phyloP scores from a whole-genome alignment of 345 rosid genomes.

The Bretschneidera sinensis region DNA sequence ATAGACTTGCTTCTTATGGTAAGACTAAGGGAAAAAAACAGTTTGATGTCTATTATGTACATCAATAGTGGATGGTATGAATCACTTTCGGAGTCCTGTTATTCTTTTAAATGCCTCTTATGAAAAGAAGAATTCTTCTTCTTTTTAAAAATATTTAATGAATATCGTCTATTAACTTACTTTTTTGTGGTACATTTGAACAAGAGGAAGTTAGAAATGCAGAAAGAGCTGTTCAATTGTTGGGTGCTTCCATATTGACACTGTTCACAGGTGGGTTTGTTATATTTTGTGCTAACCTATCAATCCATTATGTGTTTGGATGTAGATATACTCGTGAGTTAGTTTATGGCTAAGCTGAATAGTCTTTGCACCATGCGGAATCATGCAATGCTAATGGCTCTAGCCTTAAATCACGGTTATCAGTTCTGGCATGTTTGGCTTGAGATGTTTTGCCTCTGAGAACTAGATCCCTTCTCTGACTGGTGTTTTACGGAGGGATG shows the following conservation, averaged over 20 bases:
- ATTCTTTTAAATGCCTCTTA: too few species aligned
- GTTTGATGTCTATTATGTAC: too few species aligned
- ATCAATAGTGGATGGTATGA: too few species aligned
- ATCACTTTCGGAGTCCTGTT: too few species aligned
- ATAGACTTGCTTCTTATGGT: too few species aligned
- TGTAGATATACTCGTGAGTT: neutral
- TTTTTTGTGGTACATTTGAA: constrained; percentile 12
- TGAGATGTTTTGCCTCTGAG: too few species aligned
- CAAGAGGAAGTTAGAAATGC: constrained; percentile 70
- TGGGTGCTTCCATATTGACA: constrained; percentile 72
- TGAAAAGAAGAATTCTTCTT: too few species aligned
- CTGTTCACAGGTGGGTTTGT: constrained; percentile 43
- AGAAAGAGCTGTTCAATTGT: constrained; percentile 58
- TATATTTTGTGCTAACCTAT: constrained; percentile 3
- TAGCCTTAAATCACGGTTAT: neutral
- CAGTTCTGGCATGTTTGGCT: too few species aligned
- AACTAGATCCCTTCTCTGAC: too few species aligned
- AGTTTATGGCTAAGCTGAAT: neutral
- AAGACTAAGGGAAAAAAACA: too few species aligned
- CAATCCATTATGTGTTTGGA: neutral
- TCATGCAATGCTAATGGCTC: neutral
- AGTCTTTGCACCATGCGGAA: neutral
- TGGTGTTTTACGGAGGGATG: too few species aligned
- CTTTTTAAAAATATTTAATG: too few species aligned
- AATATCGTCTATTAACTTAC: neutral